phyloP scores from a whole-genome alignment of 495 filamentous ascomycete species.

The Daldinia decipiens region DNA sequence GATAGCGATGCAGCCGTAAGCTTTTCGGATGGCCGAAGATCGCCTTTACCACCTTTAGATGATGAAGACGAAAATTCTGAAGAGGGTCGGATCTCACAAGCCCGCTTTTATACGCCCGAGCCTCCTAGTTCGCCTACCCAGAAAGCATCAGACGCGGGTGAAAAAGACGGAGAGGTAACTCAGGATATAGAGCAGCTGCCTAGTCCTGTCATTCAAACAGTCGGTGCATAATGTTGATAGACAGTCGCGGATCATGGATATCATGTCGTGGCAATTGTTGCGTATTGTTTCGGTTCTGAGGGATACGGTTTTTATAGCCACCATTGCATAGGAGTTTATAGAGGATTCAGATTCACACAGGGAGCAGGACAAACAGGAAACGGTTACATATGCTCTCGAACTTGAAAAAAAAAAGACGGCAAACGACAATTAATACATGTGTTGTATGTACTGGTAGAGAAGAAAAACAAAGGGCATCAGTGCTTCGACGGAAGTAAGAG shows the following conservation, averaged over 20 bases:
- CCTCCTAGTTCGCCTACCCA: slow-evolving; percentile 50
- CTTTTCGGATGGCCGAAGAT: slow-evolving; percentile 65
- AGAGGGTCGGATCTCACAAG: slow-evolving; percentile 40
- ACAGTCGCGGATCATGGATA: slow-evolving; percentile 4
- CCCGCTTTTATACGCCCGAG: slow-evolving; percentile 58
- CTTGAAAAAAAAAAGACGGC: slow-evolving; percentile 26
- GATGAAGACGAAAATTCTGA: slow-evolving; percentile 48
- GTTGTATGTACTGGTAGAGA: slow-evolving; percentile 38
- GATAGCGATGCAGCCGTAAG: slow-evolving; percentile 66
- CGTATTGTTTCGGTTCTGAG: slow-evolving; percentile 19
- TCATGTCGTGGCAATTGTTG: slow-evolving; percentile 21
- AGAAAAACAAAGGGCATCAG: slow-evolving; percentile 16
- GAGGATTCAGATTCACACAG: slow-evolving; percentile 15
- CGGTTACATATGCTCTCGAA: slow-evolving; percentile 1
- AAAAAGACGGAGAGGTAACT: slow-evolving; percentile 35
- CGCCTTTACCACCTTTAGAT: slow-evolving; percentile 63
- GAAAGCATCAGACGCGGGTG: slow-evolving; percentile 30
- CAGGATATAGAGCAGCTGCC: slow-evolving; percentile 49
- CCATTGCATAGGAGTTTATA: slow-evolving; percentile 39
- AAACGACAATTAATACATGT: slow-evolving; percentile 19
- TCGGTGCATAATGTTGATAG: slow-evolving; percentile 48
- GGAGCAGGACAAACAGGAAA: slow-evolving; percentile 24
- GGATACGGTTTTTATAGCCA: slow-evolving; percentile 16
- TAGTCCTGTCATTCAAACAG: slow-evolving; percentile 53
- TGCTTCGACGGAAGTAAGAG: slow-evolving; percentile 4